These are phyloP conservation scores for Podospora anserina DNA, from an alignment of 495 filamentous ascomycete genomes.

Conservation along the genomic window DNA sequence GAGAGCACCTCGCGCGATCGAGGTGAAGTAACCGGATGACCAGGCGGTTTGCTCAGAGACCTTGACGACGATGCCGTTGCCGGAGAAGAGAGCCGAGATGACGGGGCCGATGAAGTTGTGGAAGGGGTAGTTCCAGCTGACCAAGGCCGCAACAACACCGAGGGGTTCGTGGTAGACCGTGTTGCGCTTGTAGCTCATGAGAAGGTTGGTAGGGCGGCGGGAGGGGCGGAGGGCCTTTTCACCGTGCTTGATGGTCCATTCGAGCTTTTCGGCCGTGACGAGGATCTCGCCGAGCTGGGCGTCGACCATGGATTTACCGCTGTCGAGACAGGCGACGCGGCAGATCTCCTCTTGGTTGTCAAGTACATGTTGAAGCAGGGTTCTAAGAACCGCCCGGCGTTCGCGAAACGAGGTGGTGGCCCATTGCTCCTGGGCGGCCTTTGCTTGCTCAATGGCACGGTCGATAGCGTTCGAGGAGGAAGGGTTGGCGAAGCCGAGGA, in stretches of 20 bases:
- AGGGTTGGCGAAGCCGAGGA: slow-evolving; percentile 77
- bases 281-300: slow-evolving; percentile 91
- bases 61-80: slow-evolving; percentile 89
- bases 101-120: slow-evolving; percentile 92
- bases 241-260: slow-evolving; percentile 91
- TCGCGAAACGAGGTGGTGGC: slow-evolving; percentile 72
- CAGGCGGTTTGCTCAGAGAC: slow-evolving; percentile 91
- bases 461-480: slow-evolving; percentile 77
- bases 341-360: slow-evolving; percentile 89
- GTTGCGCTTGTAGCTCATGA: slow-evolving; percentile 96
- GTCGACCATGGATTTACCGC: slow-evolving; percentile 95
- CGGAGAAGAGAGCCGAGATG: slow-evolving; percentile 87
- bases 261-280: slow-evolving; percentile 87
- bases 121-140: slow-evolving; percentile 96
- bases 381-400: slow-evolving; percentile 74
- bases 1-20: slow-evolving; percentile 74
- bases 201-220: slow-evolving; percentile 71
- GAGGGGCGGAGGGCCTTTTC: slow-evolving; percentile 74
- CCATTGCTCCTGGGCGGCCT: slow-evolving; percentile 77
- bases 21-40: slow-evolving; percentile 76
- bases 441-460: slow-evolving; percentile 68
- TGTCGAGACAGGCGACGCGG: slow-evolving; percentile 83
- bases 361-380: slow-evolving; percentile 77
- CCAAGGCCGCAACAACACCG: slow-evolving; percentile 85
- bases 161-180: slow-evolving; percentile 87